Evolutionary conservation across 1,284 basidiomycete genomes (phyloP), one percentile per base, ranked within the genome.

Genomic region (Rhizoctonia solani): DNA sequence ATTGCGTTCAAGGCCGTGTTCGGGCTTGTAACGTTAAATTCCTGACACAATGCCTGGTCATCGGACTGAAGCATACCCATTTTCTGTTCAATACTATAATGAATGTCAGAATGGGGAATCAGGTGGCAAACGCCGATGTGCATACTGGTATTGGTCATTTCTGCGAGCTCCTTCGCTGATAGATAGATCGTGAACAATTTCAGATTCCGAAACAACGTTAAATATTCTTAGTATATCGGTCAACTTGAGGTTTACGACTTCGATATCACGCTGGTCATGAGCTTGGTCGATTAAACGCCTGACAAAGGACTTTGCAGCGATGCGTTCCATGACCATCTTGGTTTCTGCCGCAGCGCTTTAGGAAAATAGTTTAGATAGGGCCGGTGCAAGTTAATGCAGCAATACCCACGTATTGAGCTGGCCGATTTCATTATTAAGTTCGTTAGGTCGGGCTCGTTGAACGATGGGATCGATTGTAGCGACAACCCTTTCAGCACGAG

Each of bases 141-240:
- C 59, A 8, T 27, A 63, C 59, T 63, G 59, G 16, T 63, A 63
- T 42, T 63, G 59, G 25, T 63, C 59, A 19, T 63, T 63, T 27
- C 49, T 63, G 19, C 59, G 46, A 27, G 59, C 59, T 14, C 59
- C 59, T 41, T 63, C 59, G 34, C 59, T 63, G 16, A 63, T 63
- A 4, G 59, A 46, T 23, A 63, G 6, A 34, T 63, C 59, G 16
- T 63, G 59, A 21, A 50, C 59, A n/a, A 63, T 63, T 19, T 52
- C 47, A 11, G 59, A 37, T 27, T 63, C 59, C 34, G 46, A 52
- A 25, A 34, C 59, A n/a, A 52, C 59, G 3, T 63, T 37, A 42
- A 63, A 63, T 4, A 52, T n/a, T 27, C 47, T 29, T 14, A 63
- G 47, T 11, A 63, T 29, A 13, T 63, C 59, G 3, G 59, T 63